Percentiles rank a stretch among this genome's conserved stretches.
phyloP scores from a whole-genome alignment of 2,329 filamentous ascomycete species.

The Periconia macrospinosa region DNA sequence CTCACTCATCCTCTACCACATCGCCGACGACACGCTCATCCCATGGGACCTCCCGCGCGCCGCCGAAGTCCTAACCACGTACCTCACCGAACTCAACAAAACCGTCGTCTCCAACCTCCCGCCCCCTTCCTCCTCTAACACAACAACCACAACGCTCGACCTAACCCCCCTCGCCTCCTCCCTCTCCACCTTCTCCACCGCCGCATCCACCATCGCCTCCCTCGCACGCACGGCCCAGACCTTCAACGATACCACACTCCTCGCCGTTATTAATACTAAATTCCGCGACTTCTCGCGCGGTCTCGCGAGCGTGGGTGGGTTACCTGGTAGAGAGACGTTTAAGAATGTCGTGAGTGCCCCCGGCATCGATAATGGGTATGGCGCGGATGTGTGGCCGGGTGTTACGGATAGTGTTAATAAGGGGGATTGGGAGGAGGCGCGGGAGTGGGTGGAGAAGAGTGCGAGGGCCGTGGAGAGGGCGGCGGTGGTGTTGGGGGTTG shows the following conservation, averaged over 20 bases:
- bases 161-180: slow-evolving; percentile 10
- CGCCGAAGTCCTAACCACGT: slow-evolving; percentile 16
- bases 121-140: too few relatives aligned
- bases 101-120: slow-evolving; percentile 7
- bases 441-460: slow-evolving; percentile 21
- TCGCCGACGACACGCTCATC: slow-evolving; percentile 20
- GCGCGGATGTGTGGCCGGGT: slow-evolving; percentile 18
- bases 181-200: slow-evolving; percentile 15
- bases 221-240: slow-evolving; percentile 10
- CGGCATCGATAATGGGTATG: slow-evolving; percentile 28
- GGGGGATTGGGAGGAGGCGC: slow-evolving; percentile 13
- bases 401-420: slow-evolving; percentile 20
- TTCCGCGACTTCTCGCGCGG: slow-evolving; percentile 20
- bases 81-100: slow-evolving; percentile 21
- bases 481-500: slow-evolving; percentile 17
- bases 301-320: slow-evolving; percentile 16
- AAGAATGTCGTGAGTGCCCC: slow-evolving; percentile 22
- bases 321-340: slow-evolving; percentile 21
- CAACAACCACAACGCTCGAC: slow-evolving; percentile 10
- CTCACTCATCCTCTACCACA: slow-evolving; percentile 19
- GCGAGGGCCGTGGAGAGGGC: slow-evolving; percentile 17
- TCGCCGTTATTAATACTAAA: slow-evolving; percentile 21
- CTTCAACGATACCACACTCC: slow-evolving; percentile 13
- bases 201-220: slow-evolving; percentile 10
- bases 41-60: slow-evolving; percentile 23